Percentiles rank a stretch among this genome's conserved stretches.
These are phyloP conservation scores for Magnolia sinica DNA, from an alignment of 164 flowering plant species.

Conservation along the genomic window DNA sequence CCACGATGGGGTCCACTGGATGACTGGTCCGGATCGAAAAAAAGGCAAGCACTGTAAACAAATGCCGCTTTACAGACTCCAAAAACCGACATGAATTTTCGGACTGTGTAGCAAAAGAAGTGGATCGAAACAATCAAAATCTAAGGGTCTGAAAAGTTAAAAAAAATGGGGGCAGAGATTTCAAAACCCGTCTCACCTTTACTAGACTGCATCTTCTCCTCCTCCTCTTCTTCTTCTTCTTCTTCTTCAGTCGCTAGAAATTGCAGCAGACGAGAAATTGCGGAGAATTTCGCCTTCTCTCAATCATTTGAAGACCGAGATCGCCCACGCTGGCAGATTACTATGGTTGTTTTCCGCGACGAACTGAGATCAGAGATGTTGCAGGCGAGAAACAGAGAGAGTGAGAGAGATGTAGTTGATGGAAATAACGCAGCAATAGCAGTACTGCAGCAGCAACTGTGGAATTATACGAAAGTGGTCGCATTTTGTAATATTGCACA, in stretches of 20 bases:
- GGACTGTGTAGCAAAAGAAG: not conserved
- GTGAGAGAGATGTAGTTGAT: too few species aligned
- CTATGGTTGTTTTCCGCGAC: too few species aligned
- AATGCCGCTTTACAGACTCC: too few species aligned
- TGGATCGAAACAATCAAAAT: not conserved
- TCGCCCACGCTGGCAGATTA: not conserved
- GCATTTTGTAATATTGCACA: too few species aligned
- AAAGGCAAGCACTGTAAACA: too few species aligned
- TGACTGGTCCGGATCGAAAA: too few species aligned
- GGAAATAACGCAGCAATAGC: too few species aligned
- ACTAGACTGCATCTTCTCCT: slow-evolving; percentile 2
- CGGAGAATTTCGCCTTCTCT: not conserved
- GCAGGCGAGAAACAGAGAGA: too few species aligned
- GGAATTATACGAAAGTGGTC: too few species aligned
- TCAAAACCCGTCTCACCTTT: not conserved
- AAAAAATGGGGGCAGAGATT: not conserved
- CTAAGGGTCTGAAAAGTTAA: not conserved
- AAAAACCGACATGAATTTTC: not conserved
- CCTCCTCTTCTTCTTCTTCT: not conserved
- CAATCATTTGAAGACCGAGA: not conserved
- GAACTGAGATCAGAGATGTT: too few species aligned
- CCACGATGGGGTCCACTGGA: too few species aligned
- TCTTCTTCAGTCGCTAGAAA: not conserved
- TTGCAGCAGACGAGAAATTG: not conserved
- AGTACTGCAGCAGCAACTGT: too few species aligned